A percentile compares a stretch with the other conserved stretches of the same genome.
These are phyloP conservation scores for Cercospora brassicicola DNA, from an alignment of 2,329 filamentous ascomycete genomes.

Conservation along the genomic window DNA sequence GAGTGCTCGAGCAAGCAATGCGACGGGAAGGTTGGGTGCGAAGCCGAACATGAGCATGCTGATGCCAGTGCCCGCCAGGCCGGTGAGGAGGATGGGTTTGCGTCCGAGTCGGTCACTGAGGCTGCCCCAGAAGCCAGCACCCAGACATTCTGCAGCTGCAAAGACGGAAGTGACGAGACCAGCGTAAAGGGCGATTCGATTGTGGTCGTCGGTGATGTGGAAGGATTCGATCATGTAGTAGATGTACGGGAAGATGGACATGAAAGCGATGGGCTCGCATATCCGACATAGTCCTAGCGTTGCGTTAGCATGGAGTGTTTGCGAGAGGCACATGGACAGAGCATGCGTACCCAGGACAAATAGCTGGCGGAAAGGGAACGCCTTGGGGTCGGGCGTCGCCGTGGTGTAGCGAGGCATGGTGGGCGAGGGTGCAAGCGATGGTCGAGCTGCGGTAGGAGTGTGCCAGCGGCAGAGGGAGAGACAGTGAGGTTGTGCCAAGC, in stretches of 20 bases:
- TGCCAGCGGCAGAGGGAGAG: conserved; percentile 2
- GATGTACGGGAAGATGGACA: conserved; percentile 98
- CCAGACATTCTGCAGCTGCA: conserved; percentile 91
- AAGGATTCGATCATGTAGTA: conserved; percentile 98
- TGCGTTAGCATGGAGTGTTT: neutral
- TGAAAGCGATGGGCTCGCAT: conserved; percentile 98
- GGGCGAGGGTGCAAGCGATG: conserved; percentile 2
- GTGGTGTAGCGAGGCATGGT: conserved; percentile 23
- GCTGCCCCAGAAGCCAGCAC: conserved; percentile 88
- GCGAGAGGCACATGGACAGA: neutral
- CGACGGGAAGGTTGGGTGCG: conserved; percentile 75
- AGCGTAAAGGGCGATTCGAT: conserved; percentile 84
- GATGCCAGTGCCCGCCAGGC: conserved; percentile 84
- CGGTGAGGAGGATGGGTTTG: conserved; percentile 86
- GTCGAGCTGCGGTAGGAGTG: neutral
- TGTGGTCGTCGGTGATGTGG: conserved; percentile 73
- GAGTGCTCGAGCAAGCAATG: conserved; percentile 81
- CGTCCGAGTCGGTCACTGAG: conserved; percentile 89
- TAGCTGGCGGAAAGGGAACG: conserved; percentile 61
- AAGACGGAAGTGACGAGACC: conserved; percentile 97
- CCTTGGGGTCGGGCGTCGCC: conserved; percentile 31
- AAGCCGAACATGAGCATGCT: conserved; percentile 95
- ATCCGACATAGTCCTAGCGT: conserved; percentile 71
- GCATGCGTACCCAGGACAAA: conserved; percentile 53
- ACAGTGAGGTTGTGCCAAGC: conserved; percentile 11